Percentiles rank a stretch among this genome's conserved stretches.
phyloP scores from a whole-genome alignment of 768 basidiomycete genomes.

The Daedaleopsis nitida region DNA sequence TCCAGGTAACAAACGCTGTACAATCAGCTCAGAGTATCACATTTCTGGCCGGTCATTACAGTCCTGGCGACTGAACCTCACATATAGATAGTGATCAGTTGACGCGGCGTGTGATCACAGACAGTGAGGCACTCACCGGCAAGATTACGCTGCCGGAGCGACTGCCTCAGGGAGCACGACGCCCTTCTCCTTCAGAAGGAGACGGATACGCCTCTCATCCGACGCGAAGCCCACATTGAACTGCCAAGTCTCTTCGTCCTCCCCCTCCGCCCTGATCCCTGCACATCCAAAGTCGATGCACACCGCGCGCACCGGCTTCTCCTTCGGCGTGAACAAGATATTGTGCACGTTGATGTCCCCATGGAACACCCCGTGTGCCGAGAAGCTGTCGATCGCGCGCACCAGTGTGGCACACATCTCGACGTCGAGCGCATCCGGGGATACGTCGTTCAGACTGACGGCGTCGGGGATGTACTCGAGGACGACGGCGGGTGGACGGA shows the following conservation, averaged over 20 bases:
- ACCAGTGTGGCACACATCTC: background rate
- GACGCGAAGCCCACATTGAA: background rate
- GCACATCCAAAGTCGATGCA: background rate
- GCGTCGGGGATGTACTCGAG: slow-evolving; percentile 1
- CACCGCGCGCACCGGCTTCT: background rate
- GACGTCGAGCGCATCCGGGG: background rate
- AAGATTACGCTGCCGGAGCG: background rate
- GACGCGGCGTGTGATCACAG: background rate
- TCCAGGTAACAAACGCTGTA: no score
- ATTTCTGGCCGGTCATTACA: no score
- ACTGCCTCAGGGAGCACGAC: background rate
- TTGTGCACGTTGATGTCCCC: background rate
- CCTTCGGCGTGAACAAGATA: background rate
- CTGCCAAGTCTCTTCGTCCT: background rate
- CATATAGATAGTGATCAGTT: no score
- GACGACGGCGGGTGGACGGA: background rate
- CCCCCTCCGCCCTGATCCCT: background rate
- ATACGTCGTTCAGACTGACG: background rate
- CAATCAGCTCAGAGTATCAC: no score
- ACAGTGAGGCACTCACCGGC: background rate
- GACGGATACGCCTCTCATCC: background rate
- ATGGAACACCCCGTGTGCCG: background rate
- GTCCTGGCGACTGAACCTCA: no score
- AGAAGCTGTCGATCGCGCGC: background rate
- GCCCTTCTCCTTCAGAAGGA: background rate